Conservation (phyloP, 2,329 filamentous ascomycete species). For the Penicillium digitatum region DNA sequence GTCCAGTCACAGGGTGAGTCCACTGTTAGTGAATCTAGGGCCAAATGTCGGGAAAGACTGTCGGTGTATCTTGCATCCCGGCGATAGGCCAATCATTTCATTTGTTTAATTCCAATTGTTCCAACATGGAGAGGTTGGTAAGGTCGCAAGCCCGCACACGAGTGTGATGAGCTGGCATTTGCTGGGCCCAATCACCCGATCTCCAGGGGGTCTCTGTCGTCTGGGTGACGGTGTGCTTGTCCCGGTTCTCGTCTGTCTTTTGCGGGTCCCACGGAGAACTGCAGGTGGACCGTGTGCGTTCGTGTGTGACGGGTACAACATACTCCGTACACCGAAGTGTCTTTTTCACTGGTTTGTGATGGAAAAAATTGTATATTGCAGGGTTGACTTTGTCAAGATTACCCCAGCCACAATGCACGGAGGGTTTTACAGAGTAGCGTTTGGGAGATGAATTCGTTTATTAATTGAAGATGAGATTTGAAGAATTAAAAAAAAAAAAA, state of each 20-base stretch:
- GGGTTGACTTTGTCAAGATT: background rate
- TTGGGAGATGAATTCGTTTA: background rate
- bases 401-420: background rate
- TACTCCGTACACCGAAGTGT: background rate
- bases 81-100: background rate
- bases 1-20: background rate
- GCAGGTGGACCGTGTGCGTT: slow-evolving; percentile 14
- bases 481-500: too few relatives aligned
- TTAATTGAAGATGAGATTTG: background rate
- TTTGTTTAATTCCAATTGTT: background rate
- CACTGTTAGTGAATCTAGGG: background rate
- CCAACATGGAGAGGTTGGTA: background rate
- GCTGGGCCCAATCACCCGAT: slow-evolving; percentile 18
- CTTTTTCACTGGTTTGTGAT: background rate
- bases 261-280: slow-evolving; percentile 8
- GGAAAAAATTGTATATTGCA: background rate
- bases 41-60: background rate
- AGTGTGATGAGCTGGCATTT: slow-evolving; percentile 24
- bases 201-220: slow-evolving; percentile 16
- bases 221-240: slow-evolving; percentile 17
- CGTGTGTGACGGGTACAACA: slow-evolving; percentile 16
- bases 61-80: background rate
- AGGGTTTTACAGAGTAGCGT: background rate
- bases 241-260: background rate
- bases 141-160: background rate